Conservation (phyloP, 768 basidiomycete species). For the Pisolithus sp. region DNA sequence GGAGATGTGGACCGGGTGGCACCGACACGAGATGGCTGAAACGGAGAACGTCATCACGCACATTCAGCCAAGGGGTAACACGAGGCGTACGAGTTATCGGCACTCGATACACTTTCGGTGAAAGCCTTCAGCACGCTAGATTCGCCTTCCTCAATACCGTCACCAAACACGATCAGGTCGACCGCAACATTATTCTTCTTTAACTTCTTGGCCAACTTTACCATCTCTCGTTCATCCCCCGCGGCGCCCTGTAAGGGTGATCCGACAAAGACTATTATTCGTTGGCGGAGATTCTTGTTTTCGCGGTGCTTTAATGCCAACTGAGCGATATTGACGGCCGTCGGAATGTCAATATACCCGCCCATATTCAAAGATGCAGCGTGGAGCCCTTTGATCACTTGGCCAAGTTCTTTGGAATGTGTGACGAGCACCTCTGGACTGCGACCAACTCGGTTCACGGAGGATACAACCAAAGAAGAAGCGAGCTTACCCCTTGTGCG, state of each 20-base stretch:
- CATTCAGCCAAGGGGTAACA: neutral
- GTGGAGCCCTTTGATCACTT: slow-evolving; percentile 79
- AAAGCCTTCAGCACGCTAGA: slow-evolving; percentile 71
- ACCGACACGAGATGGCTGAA: slow-evolving; percentile 75
- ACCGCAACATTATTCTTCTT: slow-evolving; percentile 99
- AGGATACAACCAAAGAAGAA: neutral
- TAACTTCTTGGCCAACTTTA: slow-evolving; percentile 90
- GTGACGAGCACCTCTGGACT: slow-evolving; percentile 96
- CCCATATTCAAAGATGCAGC: slow-evolving; percentile 63
- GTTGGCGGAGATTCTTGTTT: slow-evolving; percentile 96
- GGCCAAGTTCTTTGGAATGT: slow-evolving; percentile 91
- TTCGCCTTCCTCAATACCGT: slow-evolving; percentile 69
- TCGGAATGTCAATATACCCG: slow-evolving; percentile 80
- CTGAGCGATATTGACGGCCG: slow-evolving; percentile 89
- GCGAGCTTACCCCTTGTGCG: slow-evolving; percentile 76
- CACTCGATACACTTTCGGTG: slow-evolving; percentile 72
- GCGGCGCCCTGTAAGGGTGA: slow-evolving; percentile 73
- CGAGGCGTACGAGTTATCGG: slow-evolving; percentile 77
- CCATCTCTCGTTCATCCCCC: slow-evolving; percentile 72
- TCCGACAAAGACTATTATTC: slow-evolving; percentile 90
- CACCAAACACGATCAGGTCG: slow-evolving; percentile 87
- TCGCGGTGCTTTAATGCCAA: slow-evolving; percentile 95
- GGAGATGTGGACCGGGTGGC: slow-evolving; percentile 68
- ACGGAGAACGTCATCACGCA: neutral
- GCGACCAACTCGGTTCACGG: neutral